Percentiles rank a stretch among this genome's conserved stretches.
phyloP scores from a whole-genome alignment of 2,329 filamentous ascomycete genomes.

The Fusarium multiceps region DNA sequence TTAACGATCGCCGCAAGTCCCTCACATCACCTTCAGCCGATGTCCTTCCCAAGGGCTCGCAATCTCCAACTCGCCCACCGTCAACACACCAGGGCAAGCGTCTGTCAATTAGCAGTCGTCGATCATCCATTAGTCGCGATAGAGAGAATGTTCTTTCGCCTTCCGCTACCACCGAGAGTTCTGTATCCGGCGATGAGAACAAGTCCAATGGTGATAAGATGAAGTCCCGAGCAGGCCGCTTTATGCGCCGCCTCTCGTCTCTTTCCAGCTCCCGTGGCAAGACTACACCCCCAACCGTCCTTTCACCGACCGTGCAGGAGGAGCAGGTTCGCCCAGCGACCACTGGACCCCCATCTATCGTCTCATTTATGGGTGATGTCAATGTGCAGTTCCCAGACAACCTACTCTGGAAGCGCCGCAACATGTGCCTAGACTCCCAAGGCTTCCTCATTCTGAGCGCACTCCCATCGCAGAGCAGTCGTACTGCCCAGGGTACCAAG shows the following conservation, averaged over 20 bases:
- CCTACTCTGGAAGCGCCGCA: slow-evolving; percentile 93
- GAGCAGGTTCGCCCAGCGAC: slow-evolving; percentile 52
- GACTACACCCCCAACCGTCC: slow-evolving; percentile 54
- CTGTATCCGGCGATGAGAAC: slow-evolving; percentile 60
- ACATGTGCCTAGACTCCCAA: slow-evolving; percentile 83
- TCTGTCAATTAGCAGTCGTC: slow-evolving; percentile 72
- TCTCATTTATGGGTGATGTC: slow-evolving; percentile 84
- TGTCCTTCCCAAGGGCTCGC: slow-evolving; percentile 48
- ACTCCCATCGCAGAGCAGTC: slow-evolving; percentile 65
- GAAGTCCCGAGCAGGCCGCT: slow-evolving; percentile 64
- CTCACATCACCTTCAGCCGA: slow-evolving; percentile 62
- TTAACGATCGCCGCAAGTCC: slow-evolving; percentile 68
- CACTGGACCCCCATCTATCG: slow-evolving; percentile 55
- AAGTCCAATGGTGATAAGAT: slow-evolving; percentile 59
- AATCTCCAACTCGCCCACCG: slow-evolving; percentile 61
- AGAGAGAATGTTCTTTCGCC: slow-evolving; percentile 53
- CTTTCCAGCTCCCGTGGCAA: slow-evolving; percentile 62
- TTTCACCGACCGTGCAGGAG: slow-evolving; percentile 64
- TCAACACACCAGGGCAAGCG: slow-evolving; percentile 62
- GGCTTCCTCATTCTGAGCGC: slow-evolving; percentile 84
- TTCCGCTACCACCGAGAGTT: slow-evolving; percentile 56
- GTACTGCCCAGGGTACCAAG: slow-evolving; percentile 65
- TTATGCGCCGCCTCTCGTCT: slow-evolving; percentile 69
- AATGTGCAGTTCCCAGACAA: slow-evolving; percentile 98
- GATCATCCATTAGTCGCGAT: slow-evolving; percentile 64